phyloP scores from a whole-genome alignment of 768 basidiomycete species.

The Collybia mongolica region DNA sequence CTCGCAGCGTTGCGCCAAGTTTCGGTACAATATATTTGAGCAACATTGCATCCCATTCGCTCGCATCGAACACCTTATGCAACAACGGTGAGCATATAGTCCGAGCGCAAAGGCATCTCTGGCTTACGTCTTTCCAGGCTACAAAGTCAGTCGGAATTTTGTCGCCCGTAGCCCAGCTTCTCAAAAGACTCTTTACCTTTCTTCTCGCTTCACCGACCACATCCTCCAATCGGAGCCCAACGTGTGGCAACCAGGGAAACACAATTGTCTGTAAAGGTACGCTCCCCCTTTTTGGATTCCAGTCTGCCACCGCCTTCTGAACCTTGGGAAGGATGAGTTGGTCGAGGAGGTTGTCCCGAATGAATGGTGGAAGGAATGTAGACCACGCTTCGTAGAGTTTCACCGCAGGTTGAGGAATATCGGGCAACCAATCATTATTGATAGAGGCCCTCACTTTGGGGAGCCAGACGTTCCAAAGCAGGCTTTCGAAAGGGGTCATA shows the following conservation, averaged over 20 bases:
- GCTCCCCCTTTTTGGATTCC: conserved; percentile 63
- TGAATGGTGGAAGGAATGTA: conserved; percentile 82
- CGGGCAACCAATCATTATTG: conserved; percentile 92
- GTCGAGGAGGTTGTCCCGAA: conserved; percentile 93
- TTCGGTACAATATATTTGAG: conserved; percentile 93
- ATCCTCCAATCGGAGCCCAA: conserved; percentile 80
- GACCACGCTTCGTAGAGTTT: conserved; percentile 88
- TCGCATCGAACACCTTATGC: conserved; percentile 64
- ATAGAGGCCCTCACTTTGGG: conserved; percentile 91
- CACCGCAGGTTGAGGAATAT: conserved; percentile 71
- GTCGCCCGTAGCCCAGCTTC: conserved; percentile 72
- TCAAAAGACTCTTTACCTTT: conserved; percentile 77
- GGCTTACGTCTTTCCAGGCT: conserved; percentile 79
- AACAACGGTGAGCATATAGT: conserved; percentile 2
- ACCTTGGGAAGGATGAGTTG: conserved; percentile 96
- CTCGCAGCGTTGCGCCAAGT: conserved; percentile 77
- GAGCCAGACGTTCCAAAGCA: conserved; percentile 94
- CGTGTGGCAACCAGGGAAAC: conserved; percentile 94
- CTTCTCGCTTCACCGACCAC: conserved; percentile 86
- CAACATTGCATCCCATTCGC: conserved; percentile 90
- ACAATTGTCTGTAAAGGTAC: conserved; percentile 76
- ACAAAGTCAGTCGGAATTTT: conserved; percentile 72
- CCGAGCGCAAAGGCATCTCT: background rate
- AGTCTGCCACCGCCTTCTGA: conserved; percentile 77
- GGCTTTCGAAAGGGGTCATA: conserved; percentile 95